Evolutionary conservation across 2,329 filamentous ascomycete species (phyloP).

Genomic region (Colletotrichum neosansevieriae): DNA sequence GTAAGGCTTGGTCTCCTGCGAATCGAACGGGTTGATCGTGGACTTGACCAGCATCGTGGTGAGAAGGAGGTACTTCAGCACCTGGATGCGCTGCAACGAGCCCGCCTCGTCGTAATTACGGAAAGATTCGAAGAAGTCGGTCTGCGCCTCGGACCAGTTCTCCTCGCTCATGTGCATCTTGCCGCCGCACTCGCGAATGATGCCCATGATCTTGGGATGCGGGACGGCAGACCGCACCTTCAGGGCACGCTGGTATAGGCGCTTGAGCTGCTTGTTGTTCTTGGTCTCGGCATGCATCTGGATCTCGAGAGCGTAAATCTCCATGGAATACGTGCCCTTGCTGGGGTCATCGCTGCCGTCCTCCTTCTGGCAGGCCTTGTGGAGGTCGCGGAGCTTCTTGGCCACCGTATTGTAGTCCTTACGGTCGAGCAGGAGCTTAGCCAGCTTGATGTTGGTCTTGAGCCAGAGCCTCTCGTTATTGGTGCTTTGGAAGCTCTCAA

Average conservation of each 20-base stretch:
- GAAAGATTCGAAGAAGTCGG: conserved; percentile 98
- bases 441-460: conserved; percentile 98
- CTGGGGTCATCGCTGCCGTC: conserved; percentile 92
- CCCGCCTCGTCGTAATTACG: conserved; percentile 99
- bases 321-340: conserved; percentile 95
- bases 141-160: conserved; percentile 98
- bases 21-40: conserved; percentile 98
- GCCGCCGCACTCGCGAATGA: conserved; percentile 97
- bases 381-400: conserved; percentile 88
- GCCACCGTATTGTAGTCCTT: conserved; percentile 86
- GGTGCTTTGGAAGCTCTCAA: conserved; percentile 94
- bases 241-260: conserved; percentile 90
- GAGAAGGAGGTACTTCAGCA: conserved; percentile 95
- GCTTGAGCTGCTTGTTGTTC: conserved; percentile 97
- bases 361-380: conserved; percentile 86
- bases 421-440: conserved; percentile 89
- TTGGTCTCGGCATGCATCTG: conserved; percentile 98
- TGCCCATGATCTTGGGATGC: conserved; percentile 98
- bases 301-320: conserved; percentile 97
- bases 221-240: conserved; percentile 96
- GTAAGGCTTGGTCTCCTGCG: conserved; percentile 98
- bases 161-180: conserved; percentile 99
- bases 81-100: conserved; percentile 94
- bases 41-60: conserved; percentile 99
- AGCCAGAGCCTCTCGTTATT: conserved; percentile 98